Evolutionary conservation across 257 asterid species (phyloP).

Genomic region (Solanum sejunctum): DNA sequence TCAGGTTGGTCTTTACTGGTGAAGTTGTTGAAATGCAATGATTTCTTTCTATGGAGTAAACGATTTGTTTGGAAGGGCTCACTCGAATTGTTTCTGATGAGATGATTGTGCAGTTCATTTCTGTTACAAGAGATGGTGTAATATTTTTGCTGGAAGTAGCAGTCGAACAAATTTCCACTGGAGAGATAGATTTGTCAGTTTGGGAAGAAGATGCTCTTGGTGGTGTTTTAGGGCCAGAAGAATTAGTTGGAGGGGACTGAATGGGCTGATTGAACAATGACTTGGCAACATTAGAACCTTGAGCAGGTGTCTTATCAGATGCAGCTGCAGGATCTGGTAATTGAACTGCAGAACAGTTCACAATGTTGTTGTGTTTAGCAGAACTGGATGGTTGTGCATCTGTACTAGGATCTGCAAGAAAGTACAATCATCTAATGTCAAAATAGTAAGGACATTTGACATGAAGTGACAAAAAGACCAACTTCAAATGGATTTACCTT

Average conservation of each 20-base stretch:
- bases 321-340: constrained; percentile 12
- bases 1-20: constrained; percentile 43
- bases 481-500: constrained; percentile 27
- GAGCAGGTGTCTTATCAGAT: constrained; percentile 21
- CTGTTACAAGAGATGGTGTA: constrained; percentile 39
- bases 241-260: constrained; percentile 44
- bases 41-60: constrained; percentile 69
- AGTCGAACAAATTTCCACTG: constrained; percentile 30
- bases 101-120: constrained; percentile 66
- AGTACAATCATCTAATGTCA: neutral
- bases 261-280: constrained; percentile 61
- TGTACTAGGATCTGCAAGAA: constrained; percentile 21
- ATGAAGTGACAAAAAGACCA: neutral
- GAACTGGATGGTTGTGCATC: constrained; percentile 17
- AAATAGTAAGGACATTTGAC: neutral
- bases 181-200: constrained; percentile 47
- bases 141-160: constrained; percentile 33
- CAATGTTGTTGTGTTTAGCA: constrained; percentile 13
- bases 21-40: constrained; percentile 51
- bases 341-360: constrained; percentile 9
- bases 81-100: constrained; percentile 74
- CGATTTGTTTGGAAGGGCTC: constrained; percentile 67
- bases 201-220: constrained; percentile 53
- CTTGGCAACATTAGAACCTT: constrained; percentile 61
- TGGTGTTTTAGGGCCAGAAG: constrained; percentile 77